These are phyloP conservation scores for Penicillium salamii DNA, from an alignment of 495 filamentous ascomycete species.

Conservation along the genomic window DNA sequence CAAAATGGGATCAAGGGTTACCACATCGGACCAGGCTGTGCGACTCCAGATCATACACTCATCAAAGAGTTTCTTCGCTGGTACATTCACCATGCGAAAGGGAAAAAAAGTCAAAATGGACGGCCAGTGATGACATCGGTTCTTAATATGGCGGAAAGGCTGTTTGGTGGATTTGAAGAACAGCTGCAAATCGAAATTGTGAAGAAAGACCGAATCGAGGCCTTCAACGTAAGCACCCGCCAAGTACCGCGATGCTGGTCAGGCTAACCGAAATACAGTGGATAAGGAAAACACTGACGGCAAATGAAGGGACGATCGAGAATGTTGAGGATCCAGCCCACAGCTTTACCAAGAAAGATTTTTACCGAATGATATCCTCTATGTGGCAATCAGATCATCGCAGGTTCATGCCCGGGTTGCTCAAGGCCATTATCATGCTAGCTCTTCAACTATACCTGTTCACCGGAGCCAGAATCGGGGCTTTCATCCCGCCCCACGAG, in stretches of 20 bases:
- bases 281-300: constrained; percentile 17
- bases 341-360: constrained; percentile 21
- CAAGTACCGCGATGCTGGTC: neutral
- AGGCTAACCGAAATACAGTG: constrained; percentile 14
- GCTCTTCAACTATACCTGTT: constrained; percentile 23
- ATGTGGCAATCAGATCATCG: constrained; percentile 16
- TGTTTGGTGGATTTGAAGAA: constrained; percentile 20
- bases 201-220: constrained; percentile 13
- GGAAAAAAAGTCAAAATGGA: constrained; percentile 14
- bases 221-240: constrained; percentile 11
- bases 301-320: constrained; percentile 9
- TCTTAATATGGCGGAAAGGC: constrained; percentile 11
- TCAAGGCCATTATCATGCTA: constrained; percentile 19
- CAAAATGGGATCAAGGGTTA: constrained; percentile 10
- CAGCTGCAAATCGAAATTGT: constrained; percentile 11
- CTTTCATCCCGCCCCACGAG: constrained; percentile 16
- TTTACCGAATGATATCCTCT: constrained; percentile 13
- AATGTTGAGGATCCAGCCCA: constrained; percentile 15
- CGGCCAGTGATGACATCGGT: constrained; percentile 12
- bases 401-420: constrained; percentile 12
- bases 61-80: constrained; percentile 21
- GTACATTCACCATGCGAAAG: constrained; percentile 7
- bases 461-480: constrained; percentile 21
- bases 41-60: constrained; percentile 7
- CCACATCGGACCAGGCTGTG: constrained; percentile 1